Conservation (phyloP, 495 filamentous ascomycete genomes). For the Glonium stellatum region DNA sequence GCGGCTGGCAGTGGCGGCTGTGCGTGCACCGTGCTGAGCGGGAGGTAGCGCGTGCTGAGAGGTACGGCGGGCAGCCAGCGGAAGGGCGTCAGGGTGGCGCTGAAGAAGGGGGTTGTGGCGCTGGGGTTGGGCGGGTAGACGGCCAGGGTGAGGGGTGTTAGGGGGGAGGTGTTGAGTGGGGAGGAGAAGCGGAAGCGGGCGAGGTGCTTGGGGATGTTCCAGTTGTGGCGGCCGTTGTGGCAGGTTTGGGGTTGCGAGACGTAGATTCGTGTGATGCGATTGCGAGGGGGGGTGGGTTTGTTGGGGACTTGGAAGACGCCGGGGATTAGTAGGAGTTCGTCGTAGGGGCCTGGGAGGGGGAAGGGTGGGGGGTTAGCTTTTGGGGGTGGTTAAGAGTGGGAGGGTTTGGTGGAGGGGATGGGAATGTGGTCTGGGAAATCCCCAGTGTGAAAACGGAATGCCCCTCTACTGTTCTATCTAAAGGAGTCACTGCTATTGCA, state of each 20-base stretch:
- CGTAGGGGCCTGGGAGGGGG: conserved; percentile 38
- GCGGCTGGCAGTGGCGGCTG: conserved; percentile 44
- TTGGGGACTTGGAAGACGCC: conserved; percentile 39
- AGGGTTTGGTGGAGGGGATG: not conserved
- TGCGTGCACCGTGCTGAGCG: conserved; percentile 33
- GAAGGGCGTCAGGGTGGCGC: conserved; percentile 38
- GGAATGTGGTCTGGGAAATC: too few species aligned
- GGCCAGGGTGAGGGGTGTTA: conserved; percentile 32
- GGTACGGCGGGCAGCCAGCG: conserved; percentile 41
- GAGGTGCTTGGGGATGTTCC: conserved; percentile 51
- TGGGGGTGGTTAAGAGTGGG: not conserved
- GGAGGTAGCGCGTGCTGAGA: conserved; percentile 34
- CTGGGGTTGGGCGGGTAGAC: conserved; percentile 37
- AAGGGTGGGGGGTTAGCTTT: not conserved
- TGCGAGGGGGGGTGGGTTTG: conserved; percentile 11
- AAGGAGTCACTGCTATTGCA: too few species aligned
- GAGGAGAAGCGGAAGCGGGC: conserved; percentile 45
- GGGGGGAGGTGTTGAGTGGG: conserved; percentile 14
- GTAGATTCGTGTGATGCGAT: conserved; percentile 44
- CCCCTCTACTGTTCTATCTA: too few species aligned
- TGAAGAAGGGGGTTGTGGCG: conserved; percentile 38
- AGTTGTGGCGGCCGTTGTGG: conserved; percentile 44
- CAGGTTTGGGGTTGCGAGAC: conserved; percentile 44
- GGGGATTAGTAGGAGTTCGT: conserved; percentile 45
- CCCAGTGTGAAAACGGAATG: too few species aligned